Base-by-base conservation (phyloP, 805 yeast species). In the Saccharomyces mikatae region DNA sequence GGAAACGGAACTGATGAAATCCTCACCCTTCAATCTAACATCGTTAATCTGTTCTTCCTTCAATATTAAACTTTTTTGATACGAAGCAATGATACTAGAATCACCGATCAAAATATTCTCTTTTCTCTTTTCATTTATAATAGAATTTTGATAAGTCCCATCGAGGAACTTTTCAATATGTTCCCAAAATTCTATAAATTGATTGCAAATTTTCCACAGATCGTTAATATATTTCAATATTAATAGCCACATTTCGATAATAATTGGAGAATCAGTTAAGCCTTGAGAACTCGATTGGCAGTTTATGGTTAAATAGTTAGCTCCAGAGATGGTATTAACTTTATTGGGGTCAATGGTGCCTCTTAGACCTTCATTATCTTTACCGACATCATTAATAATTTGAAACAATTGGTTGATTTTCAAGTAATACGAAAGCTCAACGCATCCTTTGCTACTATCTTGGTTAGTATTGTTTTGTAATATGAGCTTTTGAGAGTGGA, bases 241-340 rank as follows among this genome's bases (percentile, higher is more conserved):
- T 41, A 76, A 68, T n/a, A 76, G 63, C 89, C 89, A 84, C 73
- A 81, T 75, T 56, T 82, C 86, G 26, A 77, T 70, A 24, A 83
- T 72, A 28, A 79, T 73, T 1, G 83, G 78, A n/a, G 81, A 70
- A 61, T 84, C 88, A 2, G 75, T 68, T 21, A 77, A 54, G 21
- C 70, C 73, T 13, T 62, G 61, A n/a, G 61, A 57, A n/a, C 55
- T 47, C 2, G 47, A 41, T 30, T 47, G 47, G 28, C 44, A 36
- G 11, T 36, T 56, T 10, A 52, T 53, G 8, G 6, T 36, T 36
- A 36, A 17, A 36, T 17, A 36, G 22, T 17, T 36, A 17, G 44
- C 17, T 36, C 24, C 44, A 36, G 44, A 36, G 21, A 36, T 10
- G 5, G 24, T 30, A 44, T 30, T 30, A 9, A 26, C 26, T 30